These are phyloP conservation scores for Talaromyces sp. DNA, from an alignment of 2,329 filamentous ascomycete genomes.

Conservation along the genomic window DNA sequence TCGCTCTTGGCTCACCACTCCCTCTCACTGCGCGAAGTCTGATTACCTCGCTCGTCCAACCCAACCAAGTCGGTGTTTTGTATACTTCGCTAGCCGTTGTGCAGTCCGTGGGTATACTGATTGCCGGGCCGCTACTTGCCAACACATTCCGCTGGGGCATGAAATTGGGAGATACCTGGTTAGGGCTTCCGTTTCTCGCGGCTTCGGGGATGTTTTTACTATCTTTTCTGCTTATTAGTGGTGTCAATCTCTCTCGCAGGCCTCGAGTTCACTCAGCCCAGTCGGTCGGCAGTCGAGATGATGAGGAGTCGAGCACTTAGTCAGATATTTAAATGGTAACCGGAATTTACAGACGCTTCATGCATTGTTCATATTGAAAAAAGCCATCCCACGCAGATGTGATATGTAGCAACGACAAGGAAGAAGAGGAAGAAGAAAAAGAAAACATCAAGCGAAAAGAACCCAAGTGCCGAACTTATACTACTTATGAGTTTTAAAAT, in stretches of 20 bases:
- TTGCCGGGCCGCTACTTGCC: slow-evolving; percentile 6
- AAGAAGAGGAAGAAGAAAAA: not conserved
- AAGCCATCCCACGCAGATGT: not conserved
- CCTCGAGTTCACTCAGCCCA: not conserved
- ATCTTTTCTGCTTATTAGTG: not conserved
- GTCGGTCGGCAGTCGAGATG: not conserved
- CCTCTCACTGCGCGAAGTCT: slow-evolving; percentile 1
- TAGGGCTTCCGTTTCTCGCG: slow-evolving; percentile 2
- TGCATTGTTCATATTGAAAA: not conserved
- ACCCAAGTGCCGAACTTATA: not conserved
- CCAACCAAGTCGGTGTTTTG: not conserved
- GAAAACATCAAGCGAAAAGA: not conserved
- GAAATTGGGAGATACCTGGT: slow-evolving; percentile 3
- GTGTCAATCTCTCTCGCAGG: not conserved
- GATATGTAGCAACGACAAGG: not conserved
- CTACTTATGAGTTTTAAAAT: not conserved
- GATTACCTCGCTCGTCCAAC: slow-evolving; percentile 6
- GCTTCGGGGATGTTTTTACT: not conserved
- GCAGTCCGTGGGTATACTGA: not conserved
- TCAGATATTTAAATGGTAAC: no score
- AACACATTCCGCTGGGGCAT: slow-evolving; percentile 10
- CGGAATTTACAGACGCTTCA: not conserved
- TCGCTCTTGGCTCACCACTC: slow-evolving; percentile 7
- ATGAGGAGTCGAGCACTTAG: no score
- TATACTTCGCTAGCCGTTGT: slow-evolving; percentile 8